Conservation (phyloP, 768 basidiomycete species). For the Hydnomerulius pinastri region DNA sequence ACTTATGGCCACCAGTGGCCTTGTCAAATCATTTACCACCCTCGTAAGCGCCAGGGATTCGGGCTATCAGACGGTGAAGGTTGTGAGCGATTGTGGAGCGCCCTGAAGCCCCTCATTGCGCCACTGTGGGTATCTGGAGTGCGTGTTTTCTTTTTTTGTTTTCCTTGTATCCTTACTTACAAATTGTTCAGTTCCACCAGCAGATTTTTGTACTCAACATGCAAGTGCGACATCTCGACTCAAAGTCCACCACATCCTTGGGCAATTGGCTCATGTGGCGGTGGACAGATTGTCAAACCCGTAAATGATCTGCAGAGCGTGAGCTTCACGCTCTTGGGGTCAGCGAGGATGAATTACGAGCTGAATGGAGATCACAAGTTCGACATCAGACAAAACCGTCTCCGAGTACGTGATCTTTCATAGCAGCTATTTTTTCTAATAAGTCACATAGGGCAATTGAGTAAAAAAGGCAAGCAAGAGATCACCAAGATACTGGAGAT, state of each 20-base stretch:
- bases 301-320: background rate
- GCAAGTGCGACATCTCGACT: constrained; percentile 21
- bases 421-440: background rate
- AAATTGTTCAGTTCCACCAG: constrained; percentile 23
- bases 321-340: background rate
- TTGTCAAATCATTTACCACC: constrained; percentile 38
- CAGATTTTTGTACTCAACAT: constrained; percentile 27
- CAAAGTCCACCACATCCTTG: constrained; percentile 5
- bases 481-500: constrained; percentile 6
- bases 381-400: constrained; percentile 1
- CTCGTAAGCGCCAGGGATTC: constrained; percentile 27
- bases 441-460: background rate
- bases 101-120: constrained; percentile 33
- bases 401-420: constrained; percentile 2
- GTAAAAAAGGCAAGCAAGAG: constrained; percentile 1
- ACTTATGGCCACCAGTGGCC: constrained; percentile 37
- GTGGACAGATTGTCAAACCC: constrained; percentile 7
- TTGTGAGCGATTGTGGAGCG: constrained; percentile 34
- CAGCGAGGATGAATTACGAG: background rate
- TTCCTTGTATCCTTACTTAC: constrained; percentile 9
- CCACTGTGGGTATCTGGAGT: constrained; percentile 30
- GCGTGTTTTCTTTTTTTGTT: too few species aligned
- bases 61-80: too few species aligned
- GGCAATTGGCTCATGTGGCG: constrained; percentile 13
- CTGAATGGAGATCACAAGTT: constrained; percentile 6